Conservation (phyloP, 1,284 basidiomycete species). For the Porogramme epimiltina region DNA sequence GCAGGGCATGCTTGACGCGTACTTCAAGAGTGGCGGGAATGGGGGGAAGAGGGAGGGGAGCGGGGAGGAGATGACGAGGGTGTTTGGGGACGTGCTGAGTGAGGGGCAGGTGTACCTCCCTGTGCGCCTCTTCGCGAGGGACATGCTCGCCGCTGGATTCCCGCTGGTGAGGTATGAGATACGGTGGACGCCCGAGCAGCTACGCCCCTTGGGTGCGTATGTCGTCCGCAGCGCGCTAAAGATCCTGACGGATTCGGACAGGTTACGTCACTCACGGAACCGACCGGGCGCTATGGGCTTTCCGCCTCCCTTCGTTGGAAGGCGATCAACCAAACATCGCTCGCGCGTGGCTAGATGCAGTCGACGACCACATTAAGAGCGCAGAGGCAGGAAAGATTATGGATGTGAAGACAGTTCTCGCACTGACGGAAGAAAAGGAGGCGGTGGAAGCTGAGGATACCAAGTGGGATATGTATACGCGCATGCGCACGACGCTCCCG, state of each 20-base stretch:
- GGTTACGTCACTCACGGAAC: conserved; percentile 72
- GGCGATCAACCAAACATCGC: conserved; percentile 47
- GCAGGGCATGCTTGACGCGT: conserved; percentile 46
- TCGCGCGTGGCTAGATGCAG: conserved; percentile 49
- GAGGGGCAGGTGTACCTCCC: conserved; percentile 74
- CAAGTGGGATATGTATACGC: conserved; percentile 50
- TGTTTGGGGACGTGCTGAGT: conserved; percentile 64
- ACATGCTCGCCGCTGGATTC: conserved; percentile 55
- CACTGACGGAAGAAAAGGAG: conserved; percentile 47
- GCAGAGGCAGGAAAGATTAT: conserved; percentile 37
- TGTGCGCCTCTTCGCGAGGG: conserved; percentile 60
- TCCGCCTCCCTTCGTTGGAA: conserved; percentile 43
- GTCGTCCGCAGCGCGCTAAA: background rate
- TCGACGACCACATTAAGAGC: conserved; percentile 43
- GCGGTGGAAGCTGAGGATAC: conserved; percentile 58
- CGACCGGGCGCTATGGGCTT: conserved; percentile 54
- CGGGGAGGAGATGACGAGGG: conserved; percentile 42
- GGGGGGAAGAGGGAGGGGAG: conserved; percentile 37
- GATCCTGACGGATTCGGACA: conserved; percentile 31
- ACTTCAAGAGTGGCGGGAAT: conserved; percentile 26
- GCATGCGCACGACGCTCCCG: conserved; percentile 17
- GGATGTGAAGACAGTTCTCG: conserved; percentile 45
- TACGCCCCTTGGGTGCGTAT: conserved; percentile 51
- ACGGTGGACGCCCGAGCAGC: conserved; percentile 65
- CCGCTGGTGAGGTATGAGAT: conserved; percentile 72